Evolutionary conservation across 345 rosid genomes (phyloP).

Genomic region (Stellera chamaejasme): DNA sequence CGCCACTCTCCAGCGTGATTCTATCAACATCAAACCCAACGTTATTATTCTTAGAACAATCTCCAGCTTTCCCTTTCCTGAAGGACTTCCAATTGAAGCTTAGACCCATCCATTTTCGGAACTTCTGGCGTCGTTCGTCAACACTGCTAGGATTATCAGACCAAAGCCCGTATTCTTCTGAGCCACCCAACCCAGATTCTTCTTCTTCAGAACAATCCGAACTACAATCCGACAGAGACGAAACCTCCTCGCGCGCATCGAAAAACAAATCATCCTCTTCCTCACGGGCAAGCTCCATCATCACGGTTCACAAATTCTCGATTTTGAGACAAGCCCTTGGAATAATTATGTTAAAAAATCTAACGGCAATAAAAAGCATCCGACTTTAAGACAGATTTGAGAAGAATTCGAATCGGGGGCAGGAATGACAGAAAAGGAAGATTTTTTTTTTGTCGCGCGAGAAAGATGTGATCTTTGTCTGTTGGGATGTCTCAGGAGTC

Average conservation of each 20-base stretch:
- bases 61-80: constrained; percentile 16
- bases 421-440: background rate
- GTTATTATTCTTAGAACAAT: constrained; percentile 13
- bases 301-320: background rate
- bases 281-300: constrained; percentile 4
- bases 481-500: no score
- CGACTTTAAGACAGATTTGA: background rate
- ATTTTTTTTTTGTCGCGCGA: background rate
- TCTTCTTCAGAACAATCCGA: constrained; percentile 9
- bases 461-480: no score
- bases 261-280: constrained; percentile 9
- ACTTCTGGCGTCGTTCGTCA: constrained; percentile 28
- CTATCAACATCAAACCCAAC: constrained; percentile 18
- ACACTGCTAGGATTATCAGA: constrained; percentile 20
- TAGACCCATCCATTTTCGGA: constrained; percentile 28
- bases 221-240: constrained; percentile 4
- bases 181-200: constrained; percentile 6
- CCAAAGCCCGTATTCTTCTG: constrained; percentile 10
- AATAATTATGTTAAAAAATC: background rate
- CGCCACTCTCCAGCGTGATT: constrained; percentile 24
- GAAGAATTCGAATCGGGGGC: background rate
- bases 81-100: constrained; percentile 19
- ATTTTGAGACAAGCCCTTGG: background rate
- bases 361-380: background rate
- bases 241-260: constrained; percentile 7